Base-by-base conservation (phyloP, 768 basidiomycete genomes). In the Leucocoprinus birnbaumii region DNA sequence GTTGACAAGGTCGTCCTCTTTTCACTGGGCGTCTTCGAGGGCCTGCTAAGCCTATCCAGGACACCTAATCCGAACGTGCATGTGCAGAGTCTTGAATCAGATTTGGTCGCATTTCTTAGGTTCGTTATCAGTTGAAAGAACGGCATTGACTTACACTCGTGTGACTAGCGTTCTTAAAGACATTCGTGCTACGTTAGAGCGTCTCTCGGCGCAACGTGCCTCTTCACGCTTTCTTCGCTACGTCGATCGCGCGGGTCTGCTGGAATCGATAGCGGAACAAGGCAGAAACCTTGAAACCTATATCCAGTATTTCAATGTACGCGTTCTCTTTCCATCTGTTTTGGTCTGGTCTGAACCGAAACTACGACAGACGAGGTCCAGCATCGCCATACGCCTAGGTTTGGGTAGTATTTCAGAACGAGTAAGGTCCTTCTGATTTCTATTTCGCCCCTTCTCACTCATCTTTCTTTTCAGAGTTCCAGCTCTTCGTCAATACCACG, bases 361-460 rank as follows among this genome's bases (percentile, higher is more conserved):
- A 11, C 31, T 11, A 5, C 11, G 31, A 31, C 31, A 18, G 55
- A 68, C 65, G 55, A 66, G 55, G 52, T 70, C n/a, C 57, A 59
- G 46, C 49, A 58, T 55, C 2, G 66, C 68, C 51, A 57, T 63
- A 16, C 58, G 62, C 18, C 38, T 53, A 14, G 51, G 51, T 2
- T 35, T 44, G 26, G 18, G 27, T 9, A 13, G 42, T 3, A 19
- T 21, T 22, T 3, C 18, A 22, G 27, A 44, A 14, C 42, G 34
- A 14, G 51, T 52, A 34, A 24, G 51, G 14, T n/a, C 31, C 6
- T 3, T 2, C 16, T n/a, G n/a, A 9, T 22, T 21, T 16, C 14
- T 19, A 31, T 37, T 41, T 42, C 18, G 3, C 8, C 38, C 6
- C 19, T 63, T 66, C 2, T n/a, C n/a, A n/a, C 58, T 68, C n/a